Percentiles rank a stretch among this genome's conserved stretches.
phyloP scores from a whole-genome alignment of 2,329 filamentous ascomycete species.

The Calonectria pauciramosa region DNA sequence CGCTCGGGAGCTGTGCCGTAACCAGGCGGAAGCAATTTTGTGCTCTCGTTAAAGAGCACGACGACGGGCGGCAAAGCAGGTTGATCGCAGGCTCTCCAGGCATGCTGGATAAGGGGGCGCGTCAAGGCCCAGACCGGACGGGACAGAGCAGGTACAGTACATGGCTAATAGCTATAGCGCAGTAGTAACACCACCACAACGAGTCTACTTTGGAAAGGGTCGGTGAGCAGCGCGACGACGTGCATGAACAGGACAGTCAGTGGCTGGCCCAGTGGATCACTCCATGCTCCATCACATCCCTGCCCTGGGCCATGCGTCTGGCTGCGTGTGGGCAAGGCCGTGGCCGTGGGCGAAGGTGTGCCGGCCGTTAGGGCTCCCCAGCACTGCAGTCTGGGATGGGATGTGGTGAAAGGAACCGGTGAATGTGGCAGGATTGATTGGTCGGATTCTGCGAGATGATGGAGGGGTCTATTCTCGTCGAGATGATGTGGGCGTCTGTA shows the following conservation, averaged over 20 bases:
- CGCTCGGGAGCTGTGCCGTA: conserved; percentile 21
- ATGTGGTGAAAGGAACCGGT: conserved; percentile 42
- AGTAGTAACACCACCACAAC: conserved; percentile 27
- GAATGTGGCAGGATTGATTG: conserved; percentile 45
- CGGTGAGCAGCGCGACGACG: conserved; percentile 49
- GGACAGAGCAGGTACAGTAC: conserved; percentile 21
- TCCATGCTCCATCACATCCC: conserved; percentile 37
- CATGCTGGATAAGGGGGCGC: conserved; percentile 1
- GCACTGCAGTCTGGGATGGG: conserved; percentile 32
- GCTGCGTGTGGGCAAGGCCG: conserved; percentile 39
- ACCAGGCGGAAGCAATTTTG: conserved; percentile 1
- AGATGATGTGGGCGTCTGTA: conserved; percentile 31
- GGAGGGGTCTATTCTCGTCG: conserved; percentile 25
- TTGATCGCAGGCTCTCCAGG: conserved; percentile 1
- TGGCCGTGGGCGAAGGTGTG: conserved; percentile 22
- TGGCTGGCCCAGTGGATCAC: conserved; percentile 45
- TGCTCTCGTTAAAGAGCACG: conserved; percentile 4
- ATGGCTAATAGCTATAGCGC: conserved; percentile 3
- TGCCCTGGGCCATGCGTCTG: conserved; percentile 41
- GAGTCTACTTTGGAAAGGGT: conserved; percentile 45
- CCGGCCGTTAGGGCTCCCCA: conserved; percentile 44
- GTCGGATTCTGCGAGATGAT: conserved; percentile 25
- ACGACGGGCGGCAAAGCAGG: conserved; percentile 21
- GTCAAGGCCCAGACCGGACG: conserved; percentile 1
- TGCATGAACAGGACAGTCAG: conserved; percentile 51